Evolutionary conservation across 768 basidiomycete genomes (phyloP).

Genomic region (Russula vinacea): DNA sequence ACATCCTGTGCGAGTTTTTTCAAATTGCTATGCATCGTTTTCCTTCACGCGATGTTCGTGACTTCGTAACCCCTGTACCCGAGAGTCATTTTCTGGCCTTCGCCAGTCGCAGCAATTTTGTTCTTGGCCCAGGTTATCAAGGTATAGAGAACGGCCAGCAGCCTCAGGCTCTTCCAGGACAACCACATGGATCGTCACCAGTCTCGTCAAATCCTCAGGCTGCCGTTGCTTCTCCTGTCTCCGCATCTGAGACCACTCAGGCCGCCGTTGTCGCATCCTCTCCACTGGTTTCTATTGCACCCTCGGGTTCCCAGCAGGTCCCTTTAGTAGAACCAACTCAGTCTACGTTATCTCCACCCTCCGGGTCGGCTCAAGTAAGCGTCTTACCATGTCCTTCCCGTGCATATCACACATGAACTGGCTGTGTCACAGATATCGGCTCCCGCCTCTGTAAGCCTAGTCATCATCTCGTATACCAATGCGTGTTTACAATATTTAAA

Average conservation of each 20-base stretch:
- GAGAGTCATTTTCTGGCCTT: neutral
- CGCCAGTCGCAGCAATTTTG: conserved; percentile 5
- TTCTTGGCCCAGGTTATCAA: conserved; percentile 19
- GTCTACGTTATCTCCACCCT: neutral
- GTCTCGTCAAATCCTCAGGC: neutral
- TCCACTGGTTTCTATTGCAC: neutral
- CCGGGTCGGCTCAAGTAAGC: conserved; percentile 5
- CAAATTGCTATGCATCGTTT: neutral
- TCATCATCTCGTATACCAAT: neutral
- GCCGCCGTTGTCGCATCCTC: neutral
- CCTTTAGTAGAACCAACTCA: neutral
- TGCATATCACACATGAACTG: neutral
- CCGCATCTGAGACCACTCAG: neutral
- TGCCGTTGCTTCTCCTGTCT: neutral
- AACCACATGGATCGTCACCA: conserved; percentile 1
- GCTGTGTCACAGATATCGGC: neutral
- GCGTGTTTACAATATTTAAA: conserved; percentile 3
- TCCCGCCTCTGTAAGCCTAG: conserved; percentile 9
- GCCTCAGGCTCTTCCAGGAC: conserved; percentile 19
- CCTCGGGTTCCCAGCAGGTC: neutral
- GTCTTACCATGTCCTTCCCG: neutral
- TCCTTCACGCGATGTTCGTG: neutral
- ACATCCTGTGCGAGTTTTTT: neutral
- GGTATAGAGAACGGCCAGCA: conserved; percentile 13
- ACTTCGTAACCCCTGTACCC: neutral